Evolutionary conservation across 768 basidiomycete genomes (phyloP).

Genomic region (Amanita fuliginea): DNA sequence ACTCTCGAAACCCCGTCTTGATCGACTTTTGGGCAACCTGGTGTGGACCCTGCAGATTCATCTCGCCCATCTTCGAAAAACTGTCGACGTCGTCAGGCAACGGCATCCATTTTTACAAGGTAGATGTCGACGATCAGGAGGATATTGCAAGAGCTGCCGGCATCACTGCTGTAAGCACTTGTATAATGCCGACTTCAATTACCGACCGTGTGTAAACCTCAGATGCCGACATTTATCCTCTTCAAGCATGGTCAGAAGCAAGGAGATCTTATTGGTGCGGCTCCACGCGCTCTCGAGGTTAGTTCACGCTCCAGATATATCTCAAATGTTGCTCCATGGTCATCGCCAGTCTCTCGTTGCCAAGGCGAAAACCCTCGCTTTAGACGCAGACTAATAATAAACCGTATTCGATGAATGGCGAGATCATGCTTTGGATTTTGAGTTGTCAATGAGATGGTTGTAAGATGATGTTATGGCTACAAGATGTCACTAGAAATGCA

Average conservation of each 20-base stretch:
- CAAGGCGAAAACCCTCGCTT: too few species aligned
- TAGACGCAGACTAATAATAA: too few species aligned
- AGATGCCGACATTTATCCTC: constrained; percentile 33
- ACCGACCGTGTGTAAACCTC: not conserved
- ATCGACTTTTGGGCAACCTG: constrained; percentile 74
- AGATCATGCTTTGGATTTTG: not conserved
- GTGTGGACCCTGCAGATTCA: constrained; percentile 62
- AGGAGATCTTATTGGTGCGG: constrained; percentile 37
- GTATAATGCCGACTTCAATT: not conserved
- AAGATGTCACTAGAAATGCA: constrained; percentile 1
- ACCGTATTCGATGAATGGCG: not conserved
- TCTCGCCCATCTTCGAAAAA: constrained; percentile 56
- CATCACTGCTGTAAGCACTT: constrained; percentile 44
- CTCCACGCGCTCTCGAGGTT: constrained; percentile 29
- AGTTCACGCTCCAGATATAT: constrained; percentile 1
- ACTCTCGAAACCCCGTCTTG: constrained; percentile 32
- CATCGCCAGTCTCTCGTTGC: too few species aligned
- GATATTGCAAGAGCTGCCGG: constrained; percentile 47
- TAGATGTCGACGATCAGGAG: constrained; percentile 53
- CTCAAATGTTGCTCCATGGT: too few species aligned
- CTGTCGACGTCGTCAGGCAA: constrained; percentile 24
- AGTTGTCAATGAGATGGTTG: not conserved
- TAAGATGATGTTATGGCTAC: not conserved
- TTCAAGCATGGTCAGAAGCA: constrained; percentile 26
- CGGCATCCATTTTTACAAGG: constrained; percentile 56